These are phyloP conservation scores for Tulasnella sp. DNA, from an alignment of 768 basidiomycete species.

Conservation along the genomic window DNA sequence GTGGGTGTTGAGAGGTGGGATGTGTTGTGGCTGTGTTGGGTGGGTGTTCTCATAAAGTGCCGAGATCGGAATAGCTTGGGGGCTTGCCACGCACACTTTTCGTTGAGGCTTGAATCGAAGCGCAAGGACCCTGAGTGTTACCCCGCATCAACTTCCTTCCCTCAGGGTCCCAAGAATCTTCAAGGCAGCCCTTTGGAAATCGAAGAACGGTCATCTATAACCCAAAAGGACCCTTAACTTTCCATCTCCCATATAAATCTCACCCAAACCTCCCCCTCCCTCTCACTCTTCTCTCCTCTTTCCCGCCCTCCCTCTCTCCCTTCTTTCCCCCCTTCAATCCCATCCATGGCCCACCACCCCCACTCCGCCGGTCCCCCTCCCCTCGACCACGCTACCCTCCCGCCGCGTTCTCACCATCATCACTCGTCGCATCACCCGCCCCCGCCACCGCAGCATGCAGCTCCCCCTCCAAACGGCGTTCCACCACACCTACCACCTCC, in stretches of 20 bases:
- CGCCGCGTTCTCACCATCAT: slow-evolving; percentile 2
- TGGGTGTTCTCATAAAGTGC: neutral
- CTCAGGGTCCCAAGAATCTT: neutral
- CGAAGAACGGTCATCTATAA: neutral
- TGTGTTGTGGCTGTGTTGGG: neutral
- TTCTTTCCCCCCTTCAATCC: slow-evolving; percentile 47
- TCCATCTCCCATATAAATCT: neutral
- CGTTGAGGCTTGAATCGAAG: neutral
- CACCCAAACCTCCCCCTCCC: neutral
- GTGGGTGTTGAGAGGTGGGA: neutral
- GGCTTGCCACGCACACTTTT: neutral
- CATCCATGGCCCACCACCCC: slow-evolving; percentile 38
- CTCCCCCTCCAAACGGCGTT: slow-evolving; percentile 4
- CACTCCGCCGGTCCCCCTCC: slow-evolving; percentile 39
- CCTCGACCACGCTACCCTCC: slow-evolving; percentile 26
- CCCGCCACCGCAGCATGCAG: slow-evolving; percentile 7
- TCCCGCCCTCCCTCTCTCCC: slow-evolving; percentile 42
- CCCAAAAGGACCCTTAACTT: neutral
- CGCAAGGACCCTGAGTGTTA: neutral
- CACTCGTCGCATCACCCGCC: neutral
- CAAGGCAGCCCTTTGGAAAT: neutral
- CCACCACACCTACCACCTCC: neutral
- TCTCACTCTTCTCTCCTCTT: slow-evolving; percentile 42
- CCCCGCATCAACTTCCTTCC: neutral
- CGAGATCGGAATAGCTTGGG: neutral